Base-by-base conservation (phyloP, 2,329 filamentous ascomycete species). In the Nothophoma quercina region DNA sequence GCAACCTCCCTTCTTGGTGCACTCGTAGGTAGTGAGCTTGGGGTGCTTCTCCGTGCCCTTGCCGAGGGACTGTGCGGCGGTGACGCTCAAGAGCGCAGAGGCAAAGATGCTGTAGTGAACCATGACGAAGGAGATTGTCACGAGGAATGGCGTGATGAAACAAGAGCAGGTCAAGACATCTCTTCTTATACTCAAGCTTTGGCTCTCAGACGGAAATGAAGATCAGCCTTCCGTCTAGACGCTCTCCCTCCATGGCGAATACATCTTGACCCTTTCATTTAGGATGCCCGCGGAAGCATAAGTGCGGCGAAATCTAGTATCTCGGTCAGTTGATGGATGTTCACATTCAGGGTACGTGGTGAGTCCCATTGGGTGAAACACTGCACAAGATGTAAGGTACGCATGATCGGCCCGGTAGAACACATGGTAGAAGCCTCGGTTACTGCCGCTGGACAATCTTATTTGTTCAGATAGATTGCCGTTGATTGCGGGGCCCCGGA, bases 1-100 rank as follows among this genome's bases (percentile, higher is more conserved):
- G 68, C 82, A 85, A 42, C 83, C 82, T 7, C 72, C 71, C 4
- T 65, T 69, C 25, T 76, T 78, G 18, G 81, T 83, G 71, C 82
- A 85, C 55, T 79, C 76, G 65, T 75, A 83, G 2, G 82, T 84
- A 3, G 73, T 77, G 43, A 85, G 67, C 60, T 76, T 76, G 25
- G 82, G 82, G 46, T 84, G 82, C 19, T 76, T 73, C 60, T 84
- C 81, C 5, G 75, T 50, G 7, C 56, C 66, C 4, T 56, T 63
- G 39, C 70, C 68, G 7, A 62, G 64, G 4, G 69, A 64, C 48
- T 75, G 71, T 15, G 71, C 71, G 30, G 59, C 47, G 7, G 60
- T 64, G 34, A 72, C 44, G 28, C 63, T 63, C 29, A 71, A 39
- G 18, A 74, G 55, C 26, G 66, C 46, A 12, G 65, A 62, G 22